These are phyloP conservation scores for Talaromyces funiculosus DNA, from an alignment of 2,329 filamentous ascomycete species.

Conservation along the genomic window DNA sequence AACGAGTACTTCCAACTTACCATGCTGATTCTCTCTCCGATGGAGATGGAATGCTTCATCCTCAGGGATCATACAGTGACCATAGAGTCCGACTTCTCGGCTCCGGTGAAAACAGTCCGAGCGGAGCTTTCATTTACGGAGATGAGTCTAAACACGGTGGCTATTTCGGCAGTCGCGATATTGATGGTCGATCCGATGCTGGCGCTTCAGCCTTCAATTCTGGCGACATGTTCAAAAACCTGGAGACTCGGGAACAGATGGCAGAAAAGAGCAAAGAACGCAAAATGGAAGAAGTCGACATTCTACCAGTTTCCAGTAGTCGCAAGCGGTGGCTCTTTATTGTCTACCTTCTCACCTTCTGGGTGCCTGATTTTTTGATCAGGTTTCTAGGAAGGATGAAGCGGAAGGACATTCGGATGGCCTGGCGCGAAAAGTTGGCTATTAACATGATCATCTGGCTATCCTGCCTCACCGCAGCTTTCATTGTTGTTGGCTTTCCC, in stretches of 20 bases:
- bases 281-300: constrained; percentile 83
- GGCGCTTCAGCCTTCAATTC: constrained; percentile 84
- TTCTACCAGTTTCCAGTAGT: constrained; percentile 66
- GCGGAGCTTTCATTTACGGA: constrained; percentile 58
- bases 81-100: constrained; percentile 53
- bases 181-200: constrained; percentile 84
- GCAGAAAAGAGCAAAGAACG: constrained; percentile 92
- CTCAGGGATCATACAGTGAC: constrained; percentile 39
- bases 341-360: constrained; percentile 79
- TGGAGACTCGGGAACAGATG: constrained; percentile 90
- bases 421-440: constrained; percentile 94
- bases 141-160: constrained; percentile 75
- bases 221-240: constrained; percentile 96
- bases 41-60: constrained; percentile 56
- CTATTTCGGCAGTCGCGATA: constrained; percentile 66
- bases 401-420: constrained; percentile 83
- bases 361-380: constrained; percentile 78
- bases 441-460: constrained; percentile 99
- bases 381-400: constrained; percentile 73
- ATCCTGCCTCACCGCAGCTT: constrained; percentile 67
- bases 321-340: constrained; percentile 88
- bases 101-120: constrained; percentile 44
- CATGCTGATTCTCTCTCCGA: constrained; percentile 53
- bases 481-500: constrained; percentile 88
- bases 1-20: constrained; percentile 54